Base-by-base conservation (phyloP, 192 early-diverging fungal species). In the Backusella morwellensis region DNA sequence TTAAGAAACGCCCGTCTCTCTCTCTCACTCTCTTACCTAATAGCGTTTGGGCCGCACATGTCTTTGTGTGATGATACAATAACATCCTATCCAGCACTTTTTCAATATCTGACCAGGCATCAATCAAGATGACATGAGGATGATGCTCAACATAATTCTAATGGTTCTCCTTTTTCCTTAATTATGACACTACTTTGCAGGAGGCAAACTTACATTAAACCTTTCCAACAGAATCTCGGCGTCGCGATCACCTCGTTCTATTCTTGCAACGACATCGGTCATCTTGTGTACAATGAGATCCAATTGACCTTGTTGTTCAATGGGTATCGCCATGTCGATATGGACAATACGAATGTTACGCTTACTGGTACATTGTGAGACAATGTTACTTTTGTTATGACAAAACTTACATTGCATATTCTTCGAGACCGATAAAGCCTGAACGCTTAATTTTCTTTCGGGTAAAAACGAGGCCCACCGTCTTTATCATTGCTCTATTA, bases 281-380 rank as follows among this genome's bases (percentile, higher is more conserved):
- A 82, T 74, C 66, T 82, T 82, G 66, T 82, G 81, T 15, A 82
- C 81, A 52, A 82, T 78, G 23, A 82, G 38, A 47, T 78, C 81
- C 15, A 82, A 41, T 38, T 74, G 73, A 4, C 41, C 76, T 42
- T 74, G 76, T 29, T 70, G 29, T 12, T 42, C 68, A 9, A 83
- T 72, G 4, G 81, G 56, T 29, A 68, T 15, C 11, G 63, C 23
- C 21, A 83, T 41, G 44, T 83, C 82, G 6, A 83, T 54, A 47
- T 76, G 75, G 11, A 80, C 52, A 42, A 83, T 73, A 2, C 35
- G 63, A 35, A 83, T 38, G 11, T 76, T 50, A 50, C 72, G 78
- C 54, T 79, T 73, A 54, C 80, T 82, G 66, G 17, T 38, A 34
- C 32, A 32, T 52, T 52, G 17, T 52, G 19, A 19, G 19, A 32